These are phyloP conservation scores for Cladorrhinum sp. DNA, from an alignment of 2,329 filamentous ascomycete genomes.

Conservation along the genomic window DNA sequence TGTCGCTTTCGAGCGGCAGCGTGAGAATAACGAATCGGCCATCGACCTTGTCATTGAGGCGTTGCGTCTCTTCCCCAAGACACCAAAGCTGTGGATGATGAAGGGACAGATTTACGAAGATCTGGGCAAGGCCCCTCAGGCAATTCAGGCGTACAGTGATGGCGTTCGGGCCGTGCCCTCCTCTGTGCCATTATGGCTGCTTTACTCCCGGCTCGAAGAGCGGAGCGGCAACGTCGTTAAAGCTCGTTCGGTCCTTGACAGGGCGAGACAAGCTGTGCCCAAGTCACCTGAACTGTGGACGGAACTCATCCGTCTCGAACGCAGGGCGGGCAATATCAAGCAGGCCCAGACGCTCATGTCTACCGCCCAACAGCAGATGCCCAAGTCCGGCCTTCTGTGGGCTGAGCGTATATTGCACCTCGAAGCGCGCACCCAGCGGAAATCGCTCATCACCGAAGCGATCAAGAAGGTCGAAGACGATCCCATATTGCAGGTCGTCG, in stretches of 20 bases:
- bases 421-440: conserved; percentile 86
- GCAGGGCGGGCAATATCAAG: conserved; percentile 74
- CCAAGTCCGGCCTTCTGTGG: conserved; percentile 84
- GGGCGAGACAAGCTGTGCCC: conserved; percentile 81
- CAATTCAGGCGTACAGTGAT: conserved; percentile 82
- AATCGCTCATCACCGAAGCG: conserved; percentile 85
- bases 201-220: conserved; percentile 87
- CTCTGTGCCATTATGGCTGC: conserved; percentile 83
- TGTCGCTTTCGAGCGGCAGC: conserved; percentile 85
- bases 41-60: conserved; percentile 85
- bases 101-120: conserved; percentile 97
- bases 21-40: conserved; percentile 74
- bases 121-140: conserved; percentile 74
- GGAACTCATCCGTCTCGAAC: conserved; percentile 90
- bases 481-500: conserved; percentile 81
- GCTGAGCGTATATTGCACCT: conserved; percentile 94
- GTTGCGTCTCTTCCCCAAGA: conserved; percentile 78
- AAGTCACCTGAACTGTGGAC: conserved; percentile 84
- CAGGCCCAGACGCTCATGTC: conserved; percentile 94
- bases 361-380: conserved; percentile 85
- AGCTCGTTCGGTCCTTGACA: conserved; percentile 88
- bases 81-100: conserved; percentile 94
- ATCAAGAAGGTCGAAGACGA: conserved; percentile 98
- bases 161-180: conserved; percentile 84
- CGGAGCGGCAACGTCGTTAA: conserved; percentile 79